Conservation (phyloP, 768 basidiomycete genomes). For the Bullera alba region DNA sequence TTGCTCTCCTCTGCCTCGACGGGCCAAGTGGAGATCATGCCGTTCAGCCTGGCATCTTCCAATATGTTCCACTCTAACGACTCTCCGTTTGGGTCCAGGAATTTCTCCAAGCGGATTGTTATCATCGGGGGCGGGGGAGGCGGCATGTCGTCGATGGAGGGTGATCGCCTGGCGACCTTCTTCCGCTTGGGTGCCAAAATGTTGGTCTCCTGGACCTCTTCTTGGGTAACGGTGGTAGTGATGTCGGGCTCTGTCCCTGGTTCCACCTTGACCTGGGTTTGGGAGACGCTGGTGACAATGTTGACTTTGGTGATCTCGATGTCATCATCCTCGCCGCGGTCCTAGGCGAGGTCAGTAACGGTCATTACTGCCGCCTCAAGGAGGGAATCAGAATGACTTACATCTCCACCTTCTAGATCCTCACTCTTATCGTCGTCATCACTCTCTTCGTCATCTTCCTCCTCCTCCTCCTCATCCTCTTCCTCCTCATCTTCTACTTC, state of each 20-base stretch:
- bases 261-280: neutral
- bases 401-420: slow-evolving; percentile 18
- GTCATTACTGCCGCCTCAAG: neutral
- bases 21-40: slow-evolving; percentile 27
- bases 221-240: neutral
- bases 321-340: slow-evolving; percentile 7
- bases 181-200: slow-evolving; percentile 33
- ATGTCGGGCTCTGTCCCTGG: neutral
- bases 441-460: slow-evolving; percentile 3
- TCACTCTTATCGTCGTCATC: slow-evolving; percentile 19
- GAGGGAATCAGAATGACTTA: slow-evolving; percentile 3
- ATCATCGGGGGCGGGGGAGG: slow-evolving; percentile 37
- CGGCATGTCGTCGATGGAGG: slow-evolving; percentile 26
- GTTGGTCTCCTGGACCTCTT: slow-evolving; percentile 11
- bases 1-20: slow-evolving; percentile 11
- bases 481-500: slow-evolving; percentile 8
- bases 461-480: slow-evolving; percentile 10
- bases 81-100: slow-evolving; percentile 7
- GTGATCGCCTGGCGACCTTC: slow-evolving; percentile 13
- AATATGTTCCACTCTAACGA: slow-evolving; percentile 37
- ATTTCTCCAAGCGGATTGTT: slow-evolving; percentile 29
- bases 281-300: neutral
- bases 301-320: slow-evolving; percentile 1
- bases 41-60: slow-evolving; percentile 25
- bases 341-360: neutral